These are phyloP conservation scores for Rusavskia elegans DNA, from an alignment of 495 filamentous ascomycete species.

Conservation along the genomic window DNA sequence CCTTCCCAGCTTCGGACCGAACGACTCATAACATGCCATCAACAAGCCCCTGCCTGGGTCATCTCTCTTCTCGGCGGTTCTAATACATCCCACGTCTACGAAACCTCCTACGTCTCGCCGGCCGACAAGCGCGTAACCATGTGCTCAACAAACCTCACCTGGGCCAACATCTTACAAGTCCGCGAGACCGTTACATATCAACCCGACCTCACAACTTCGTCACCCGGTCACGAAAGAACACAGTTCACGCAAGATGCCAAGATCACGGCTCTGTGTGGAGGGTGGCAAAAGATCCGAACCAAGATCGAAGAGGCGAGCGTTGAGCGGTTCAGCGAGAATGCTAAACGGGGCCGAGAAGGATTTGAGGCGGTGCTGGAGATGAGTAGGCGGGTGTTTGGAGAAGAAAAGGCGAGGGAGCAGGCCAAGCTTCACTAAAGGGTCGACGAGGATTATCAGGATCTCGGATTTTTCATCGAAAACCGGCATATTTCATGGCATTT, in stretches of 20 bases:
- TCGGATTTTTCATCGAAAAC: no score
- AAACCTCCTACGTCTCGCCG: conserved; percentile 88
- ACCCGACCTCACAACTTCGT: conserved; percentile 30
- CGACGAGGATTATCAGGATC: background rate
- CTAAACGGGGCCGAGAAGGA: conserved; percentile 70
- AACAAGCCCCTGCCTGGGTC: conserved; percentile 80
- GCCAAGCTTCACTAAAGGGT: conserved; percentile 3
- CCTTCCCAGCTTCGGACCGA: conserved; percentile 65
- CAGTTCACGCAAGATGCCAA: conserved; percentile 74
- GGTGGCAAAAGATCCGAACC: conserved; percentile 89
- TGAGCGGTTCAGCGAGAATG: conserved; percentile 81
- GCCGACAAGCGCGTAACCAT: conserved; percentile 72
- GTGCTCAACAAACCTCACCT: conserved; percentile 84
- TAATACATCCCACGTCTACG: conserved; percentile 69
- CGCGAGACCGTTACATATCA: conserved; percentile 80
- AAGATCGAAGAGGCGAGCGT: conserved; percentile 85
- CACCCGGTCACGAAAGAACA: conserved; percentile 43
- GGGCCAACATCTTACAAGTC: conserved; percentile 70
- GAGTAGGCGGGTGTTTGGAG: conserved; percentile 80
- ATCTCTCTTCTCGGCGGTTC: conserved; percentile 57
- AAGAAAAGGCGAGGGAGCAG: conserved; percentile 60
- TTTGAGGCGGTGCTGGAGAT: conserved; percentile 91
- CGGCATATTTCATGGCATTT: no score
- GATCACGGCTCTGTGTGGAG: conserved; percentile 87
- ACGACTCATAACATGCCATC: conserved; percentile 87